Evolutionary conservation across 2,329 filamentous ascomycete genomes (phyloP).

Genomic region (Pseudogymnoascus sp.): DNA sequence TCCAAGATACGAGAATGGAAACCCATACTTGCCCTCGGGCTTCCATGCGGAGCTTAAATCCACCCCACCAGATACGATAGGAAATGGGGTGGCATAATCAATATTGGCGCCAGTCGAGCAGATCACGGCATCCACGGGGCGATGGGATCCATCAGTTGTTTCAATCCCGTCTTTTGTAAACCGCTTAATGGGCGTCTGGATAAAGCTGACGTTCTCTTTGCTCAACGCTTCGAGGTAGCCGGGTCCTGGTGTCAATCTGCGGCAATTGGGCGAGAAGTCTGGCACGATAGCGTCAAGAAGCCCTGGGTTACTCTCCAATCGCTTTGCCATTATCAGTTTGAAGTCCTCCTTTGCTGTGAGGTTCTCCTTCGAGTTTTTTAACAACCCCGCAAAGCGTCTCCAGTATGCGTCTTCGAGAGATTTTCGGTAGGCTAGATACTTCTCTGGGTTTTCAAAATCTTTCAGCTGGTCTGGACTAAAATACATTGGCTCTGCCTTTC

Average conservation of each 20-base stretch:
- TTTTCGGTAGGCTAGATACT: constrained; percentile 53
- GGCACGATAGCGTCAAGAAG: constrained; percentile 50
- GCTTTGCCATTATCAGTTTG: constrained; percentile 43
- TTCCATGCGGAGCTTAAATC: constrained; percentile 51
- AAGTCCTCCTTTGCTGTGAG: constrained; percentile 39
- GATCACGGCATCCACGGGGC: constrained; percentile 56
- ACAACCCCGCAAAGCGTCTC: constrained; percentile 45
- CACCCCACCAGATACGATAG: constrained; percentile 46
- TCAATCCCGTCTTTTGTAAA: constrained; percentile 54
- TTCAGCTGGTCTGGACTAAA: constrained; percentile 46
- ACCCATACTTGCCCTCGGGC: constrained; percentile 46
- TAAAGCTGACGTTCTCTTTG: constrained; percentile 54
- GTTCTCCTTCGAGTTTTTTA: constrained; percentile 46
- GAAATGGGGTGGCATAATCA: constrained; percentile 51
- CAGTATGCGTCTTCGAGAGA: constrained; percentile 54
- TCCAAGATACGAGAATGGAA: constrained; percentile 61
- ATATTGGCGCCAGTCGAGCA: constrained; percentile 61
- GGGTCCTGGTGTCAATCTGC: constrained; percentile 56
- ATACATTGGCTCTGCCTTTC: constrained; percentile 46
- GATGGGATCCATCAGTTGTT: constrained; percentile 46
- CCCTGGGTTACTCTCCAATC: constrained; percentile 46
- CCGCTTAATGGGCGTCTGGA: constrained; percentile 46
- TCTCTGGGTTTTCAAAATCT: constrained; percentile 50
- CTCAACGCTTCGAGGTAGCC: constrained; percentile 59
- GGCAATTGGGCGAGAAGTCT: constrained; percentile 56